Conservation (phyloP, 2,329 filamentous ascomycete genomes). For the Arthroderma uncinatum region DNA sequence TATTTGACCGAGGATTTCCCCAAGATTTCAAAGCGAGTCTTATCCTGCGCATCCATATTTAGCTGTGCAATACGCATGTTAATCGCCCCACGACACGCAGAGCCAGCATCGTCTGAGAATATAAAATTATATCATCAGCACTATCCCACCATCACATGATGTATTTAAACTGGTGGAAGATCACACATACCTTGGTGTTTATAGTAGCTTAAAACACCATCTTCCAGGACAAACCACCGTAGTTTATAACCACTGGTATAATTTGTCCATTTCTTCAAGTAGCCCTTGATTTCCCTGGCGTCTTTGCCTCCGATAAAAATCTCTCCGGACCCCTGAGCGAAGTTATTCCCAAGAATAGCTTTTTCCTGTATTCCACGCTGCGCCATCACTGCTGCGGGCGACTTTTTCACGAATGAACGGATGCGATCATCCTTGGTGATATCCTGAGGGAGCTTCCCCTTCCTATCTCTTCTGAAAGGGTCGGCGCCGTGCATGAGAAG, state of each 20-base stretch:
- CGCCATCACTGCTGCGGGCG: slow-evolving; percentile 84
- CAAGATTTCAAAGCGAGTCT: slow-evolving; percentile 93
- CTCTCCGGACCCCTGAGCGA: slow-evolving; percentile 43
- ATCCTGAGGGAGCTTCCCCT: slow-evolving; percentile 90
- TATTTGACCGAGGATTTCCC: slow-evolving; percentile 99
- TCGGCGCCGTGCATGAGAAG: slow-evolving; percentile 89
- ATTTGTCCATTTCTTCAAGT: slow-evolving; percentile 99
- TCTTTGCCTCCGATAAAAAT: slow-evolving; percentile 62
- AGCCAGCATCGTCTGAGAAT: slow-evolving; percentile 69
- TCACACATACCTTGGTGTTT: slow-evolving; percentile 71
- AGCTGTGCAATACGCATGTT: slow-evolving; percentile 95
- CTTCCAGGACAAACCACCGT: slow-evolving; percentile 94
- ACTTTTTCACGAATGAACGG: slow-evolving; percentile 79
- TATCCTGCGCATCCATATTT: slow-evolving; percentile 94
- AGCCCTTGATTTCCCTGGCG: slow-evolving; percentile 93
- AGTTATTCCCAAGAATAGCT: slow-evolving; percentile 72
- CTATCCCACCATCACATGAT: background rate
- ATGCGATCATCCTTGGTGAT: slow-evolving; percentile 91
- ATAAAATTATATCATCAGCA: background rate
- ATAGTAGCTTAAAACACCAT: slow-evolving; percentile 96
- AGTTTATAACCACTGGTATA: slow-evolving; percentile 96
- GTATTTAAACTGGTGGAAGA: background rate
- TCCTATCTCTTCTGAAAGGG: slow-evolving; percentile 87
- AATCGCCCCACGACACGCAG: slow-evolving; percentile 91
- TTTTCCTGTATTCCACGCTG: slow-evolving; percentile 95